Base-by-base conservation (phyloP, 495 filamentous ascomycete species). In the Penicillium ochrochloron region DNA sequence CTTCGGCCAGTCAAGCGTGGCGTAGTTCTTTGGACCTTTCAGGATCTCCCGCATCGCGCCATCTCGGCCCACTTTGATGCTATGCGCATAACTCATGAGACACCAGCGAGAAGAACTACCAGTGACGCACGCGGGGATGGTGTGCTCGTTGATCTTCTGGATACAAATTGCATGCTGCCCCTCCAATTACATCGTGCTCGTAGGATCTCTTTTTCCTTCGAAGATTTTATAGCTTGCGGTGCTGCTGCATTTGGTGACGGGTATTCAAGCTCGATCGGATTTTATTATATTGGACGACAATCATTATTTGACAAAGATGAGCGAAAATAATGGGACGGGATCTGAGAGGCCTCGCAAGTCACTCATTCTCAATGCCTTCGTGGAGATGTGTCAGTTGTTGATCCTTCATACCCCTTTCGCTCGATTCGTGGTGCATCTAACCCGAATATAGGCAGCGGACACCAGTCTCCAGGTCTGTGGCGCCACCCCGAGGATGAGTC, bases 341-440 rank as follows among this genome's bases (percentile, higher is more conserved):
- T 63, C 53, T 8, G 46, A 55, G 8, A 59, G 63, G 23, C 71
- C 74, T 10, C 71, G 67, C 39, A 87, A 86, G 68, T 79, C 80
- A 33, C 67, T 86, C 19, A 83, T 87, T 27, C 78, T 88, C 58
- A 88, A 86, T 78, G 85, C 85, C 25, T 88, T 88, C 61, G 85
- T 86, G 51, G 82, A 85, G 66, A 84, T 79, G 76, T 81, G 80
- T 81, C 75, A 2, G 78, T 65, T 10, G 12, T 50, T 35, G 12
- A 4, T 25, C 8, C 19, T 14, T 50, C 9, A 11, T 37, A n/a
- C 12, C 21, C 23, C 15, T 23, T 7, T 29, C 21, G 5, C 11
- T 23, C 15, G 2, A 31, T 2, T 7, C 19, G 19, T 1, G 44
- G 12, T 0, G 35, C 33, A 11, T 53, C 62, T 66, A 50, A 63